Percentiles rank a stretch among this genome's conserved stretches.
Conservation (phyloP, 169 alveolate genomes). For the Cardiosporidium cionae region DNA sequence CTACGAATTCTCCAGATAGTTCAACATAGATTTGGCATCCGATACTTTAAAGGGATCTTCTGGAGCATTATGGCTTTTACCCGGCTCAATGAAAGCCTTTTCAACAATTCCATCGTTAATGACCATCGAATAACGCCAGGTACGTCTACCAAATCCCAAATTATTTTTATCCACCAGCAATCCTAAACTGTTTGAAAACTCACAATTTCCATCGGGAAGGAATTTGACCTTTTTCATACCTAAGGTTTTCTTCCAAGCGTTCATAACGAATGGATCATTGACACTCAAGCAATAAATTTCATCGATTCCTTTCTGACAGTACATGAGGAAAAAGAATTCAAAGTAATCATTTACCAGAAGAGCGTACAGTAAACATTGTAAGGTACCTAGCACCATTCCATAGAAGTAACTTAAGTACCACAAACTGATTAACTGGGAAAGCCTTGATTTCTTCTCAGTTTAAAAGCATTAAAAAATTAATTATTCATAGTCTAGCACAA, state of each 20-base stretch:
- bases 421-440: no score
- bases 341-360: no score
- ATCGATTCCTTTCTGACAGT: slow-evolving; percentile 29
- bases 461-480: no score
- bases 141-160: slow-evolving; percentile 50
- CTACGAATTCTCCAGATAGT: slow-evolving; percentile 25
- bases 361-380: no score
- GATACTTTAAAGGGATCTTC: slow-evolving; percentile 48
- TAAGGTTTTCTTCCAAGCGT: slow-evolving; percentile 42
- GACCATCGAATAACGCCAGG: slow-evolving; percentile 52
- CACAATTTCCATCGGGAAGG: slow-evolving; percentile 47
- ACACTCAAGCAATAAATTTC: slow-evolving; percentile 51
- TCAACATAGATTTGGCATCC: slow-evolving; percentile 32
- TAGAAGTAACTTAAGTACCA: no score
- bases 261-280: slow-evolving; percentile 50
- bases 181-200: slow-evolving; percentile 47
- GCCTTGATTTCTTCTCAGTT: no score
- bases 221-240: slow-evolving; percentile 33
- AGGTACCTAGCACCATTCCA: no score
- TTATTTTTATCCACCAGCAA: slow-evolving; percentile 48
- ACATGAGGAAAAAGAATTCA: not conserved
- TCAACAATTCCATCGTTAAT: slow-evolving; percentile 39
- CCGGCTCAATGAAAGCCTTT: slow-evolving; percentile 46
- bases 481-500: no score
- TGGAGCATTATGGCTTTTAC: slow-evolving; percentile 36